Conservation (phyloP, 306 rosid species). For the Dryas drummondii region DNA sequence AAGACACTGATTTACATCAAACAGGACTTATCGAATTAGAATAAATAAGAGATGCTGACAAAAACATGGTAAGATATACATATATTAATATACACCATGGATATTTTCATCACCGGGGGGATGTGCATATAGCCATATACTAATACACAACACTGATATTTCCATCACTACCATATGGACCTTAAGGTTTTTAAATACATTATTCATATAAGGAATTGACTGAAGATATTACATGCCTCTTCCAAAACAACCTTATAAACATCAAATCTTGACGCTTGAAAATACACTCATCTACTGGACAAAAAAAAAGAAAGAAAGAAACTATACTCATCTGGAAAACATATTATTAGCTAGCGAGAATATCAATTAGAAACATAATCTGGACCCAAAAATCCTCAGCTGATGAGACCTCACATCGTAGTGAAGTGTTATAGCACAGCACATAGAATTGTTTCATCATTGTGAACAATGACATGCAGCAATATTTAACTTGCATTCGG, state of each 20-base stretch:
- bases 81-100: neutral
- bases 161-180: neutral
- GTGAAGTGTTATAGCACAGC: neutral
- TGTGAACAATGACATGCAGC: neutral
- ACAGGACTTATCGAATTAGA: constrained; percentile 1
- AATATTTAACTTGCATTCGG: neutral
- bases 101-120: neutral
- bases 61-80: neutral
- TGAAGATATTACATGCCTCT: neutral
- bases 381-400: neutral
- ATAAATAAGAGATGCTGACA: constrained; percentile 1
- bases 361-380: no score
- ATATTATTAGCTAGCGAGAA: no score
- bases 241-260: neutral
- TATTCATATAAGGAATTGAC: no score
- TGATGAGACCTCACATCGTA: neutral
- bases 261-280: neutral
- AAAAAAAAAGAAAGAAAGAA: no score
- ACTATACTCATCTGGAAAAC: no score
- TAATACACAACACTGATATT: neutral
- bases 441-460: neutral
- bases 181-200: no score
- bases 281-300: neutral
- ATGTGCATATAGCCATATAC: neutral
- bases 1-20: neutral